Base-by-base conservation (phyloP, 2,329 filamentous ascomycete species). In the Lachnellula subtilissima region DNA sequence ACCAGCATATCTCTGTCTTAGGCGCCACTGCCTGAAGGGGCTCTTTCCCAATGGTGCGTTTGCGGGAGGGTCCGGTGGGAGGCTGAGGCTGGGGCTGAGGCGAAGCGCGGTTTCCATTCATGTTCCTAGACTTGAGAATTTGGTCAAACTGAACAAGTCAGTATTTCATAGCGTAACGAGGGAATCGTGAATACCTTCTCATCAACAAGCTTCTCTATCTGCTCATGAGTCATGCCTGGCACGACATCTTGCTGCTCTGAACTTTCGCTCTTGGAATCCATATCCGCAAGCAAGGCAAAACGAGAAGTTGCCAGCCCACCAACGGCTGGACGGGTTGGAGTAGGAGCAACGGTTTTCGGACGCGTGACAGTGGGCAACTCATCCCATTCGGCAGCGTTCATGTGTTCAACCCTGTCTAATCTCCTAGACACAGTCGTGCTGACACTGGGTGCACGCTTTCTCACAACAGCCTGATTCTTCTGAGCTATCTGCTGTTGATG, bases 351-450 rank as follows among this genome's bases (percentile, higher is more conserved):
- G 5, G 55, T 53, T 23, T 37, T 55, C 1, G 53, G 9, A 14
- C 25, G 14, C 4, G 35, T 22, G 17, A 32, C 14, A 1, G 54
- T 39, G 5, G 60, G 49, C 19, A 57, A 59, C 12, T 64, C 62
- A 48, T 65, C 62, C 65, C 65, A 67, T 47, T 61, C 58, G 7
- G 57, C 53, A 47, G 63, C 65, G 57, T 65, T 64, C 17, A 42
- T 43, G 1, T 35, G 37, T 40, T 62, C 64, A 19, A 64, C n/a
- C 9, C 47, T 47, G 40, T 64, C 59, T 9, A 64, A 36, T 5
- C 50, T 49, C 37, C 52, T 55, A 2, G 50, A 37, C 7, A 42
- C n/a, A 28, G 36, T 42, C 23, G 49, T 51, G 22, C 51, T 54
- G 4, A 56, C 36, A 47, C 50, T 55, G 23, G 52, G 46, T 9